Conservation (phyloP, 2,329 filamentous ascomycete genomes). For the Hansfordia pulvinata region DNA sequence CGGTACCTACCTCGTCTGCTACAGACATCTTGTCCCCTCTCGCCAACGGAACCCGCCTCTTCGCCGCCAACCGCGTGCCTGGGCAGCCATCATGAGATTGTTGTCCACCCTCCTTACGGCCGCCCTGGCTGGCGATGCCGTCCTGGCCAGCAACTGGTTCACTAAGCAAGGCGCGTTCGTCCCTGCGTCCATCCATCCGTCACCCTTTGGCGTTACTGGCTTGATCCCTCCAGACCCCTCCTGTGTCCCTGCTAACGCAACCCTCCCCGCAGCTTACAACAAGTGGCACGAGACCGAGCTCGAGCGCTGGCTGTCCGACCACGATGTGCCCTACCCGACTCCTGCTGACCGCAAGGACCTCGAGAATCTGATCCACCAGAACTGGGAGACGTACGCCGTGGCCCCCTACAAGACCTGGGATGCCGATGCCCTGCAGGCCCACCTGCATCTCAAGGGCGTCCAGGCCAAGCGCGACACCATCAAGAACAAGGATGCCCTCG, state of each 20-base stretch:
- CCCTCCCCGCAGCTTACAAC: constrained; percentile 67
- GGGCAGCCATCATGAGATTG: constrained; percentile 56
- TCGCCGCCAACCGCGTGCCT: constrained; percentile 1
- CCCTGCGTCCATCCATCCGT: constrained; percentile 3
- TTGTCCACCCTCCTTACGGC: constrained; percentile 56
- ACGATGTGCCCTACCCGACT: constrained; percentile 82
- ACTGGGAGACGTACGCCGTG: constrained; percentile 72
- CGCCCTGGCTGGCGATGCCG: constrained; percentile 57
- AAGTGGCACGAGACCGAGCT: constrained; percentile 98
- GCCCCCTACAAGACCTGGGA: constrained; percentile 71
- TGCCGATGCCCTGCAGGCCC: constrained; percentile 49
- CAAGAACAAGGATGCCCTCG: constrained; percentile 53
- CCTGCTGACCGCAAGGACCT: constrained; percentile 87
- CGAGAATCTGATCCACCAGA: constrained; percentile 76
- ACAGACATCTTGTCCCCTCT: too few species aligned
- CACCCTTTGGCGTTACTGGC: too few species aligned
- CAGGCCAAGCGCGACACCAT: constrained; percentile 54
- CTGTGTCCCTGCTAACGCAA: constrained; percentile 10
- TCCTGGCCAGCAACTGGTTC: constrained; percentile 71
- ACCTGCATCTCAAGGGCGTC: constrained; percentile 57
- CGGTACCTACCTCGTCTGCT: too few species aligned
- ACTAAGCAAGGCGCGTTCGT: constrained; percentile 60
- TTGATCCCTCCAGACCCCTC: neutral
- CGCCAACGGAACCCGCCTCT: neutral
- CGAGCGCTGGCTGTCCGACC: constrained; percentile 89